Percentiles rank a stretch among this genome's conserved stretches.
Evolutionary conservation across 768 basidiomycete genomes (phyloP).

Genomic region (Atractiella rhizophila): DNA sequence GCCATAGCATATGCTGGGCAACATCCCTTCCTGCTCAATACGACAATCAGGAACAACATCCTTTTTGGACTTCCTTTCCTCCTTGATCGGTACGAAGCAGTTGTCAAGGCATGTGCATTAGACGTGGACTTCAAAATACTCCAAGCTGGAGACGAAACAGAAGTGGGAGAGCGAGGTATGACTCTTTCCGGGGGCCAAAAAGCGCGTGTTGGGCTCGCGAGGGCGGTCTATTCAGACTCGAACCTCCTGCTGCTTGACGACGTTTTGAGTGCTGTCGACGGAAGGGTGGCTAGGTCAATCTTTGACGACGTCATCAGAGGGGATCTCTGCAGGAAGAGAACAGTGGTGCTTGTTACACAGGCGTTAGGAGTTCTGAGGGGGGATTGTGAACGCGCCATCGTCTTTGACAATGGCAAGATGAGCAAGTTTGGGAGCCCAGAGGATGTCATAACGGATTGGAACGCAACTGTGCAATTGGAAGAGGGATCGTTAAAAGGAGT

Average conservation of each 20-base stretch:
- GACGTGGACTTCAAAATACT: conserved; percentile 43
- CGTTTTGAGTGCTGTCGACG: conserved; percentile 20
- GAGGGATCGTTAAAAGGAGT: no score
- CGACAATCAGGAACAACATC: conserved; percentile 57
- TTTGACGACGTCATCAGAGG: conserved; percentile 55
- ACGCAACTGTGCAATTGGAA: no score
- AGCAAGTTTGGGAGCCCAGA: not conserved
- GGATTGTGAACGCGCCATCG: no score
- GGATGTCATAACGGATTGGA: no score
- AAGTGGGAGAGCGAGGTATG: conserved; percentile 15
- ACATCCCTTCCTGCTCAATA: conserved; percentile 45
- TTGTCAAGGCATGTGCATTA: conserved; percentile 51
- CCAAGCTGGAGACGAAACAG: conserved; percentile 48
- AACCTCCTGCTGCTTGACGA: conserved; percentile 20
- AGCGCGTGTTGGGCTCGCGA: conserved; percentile 37
- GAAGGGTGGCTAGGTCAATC: conserved; percentile 31
- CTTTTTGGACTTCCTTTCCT: conserved; percentile 43
- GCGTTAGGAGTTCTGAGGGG: not conserved
- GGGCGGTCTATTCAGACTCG: conserved; percentile 72
- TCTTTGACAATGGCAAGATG: no score
- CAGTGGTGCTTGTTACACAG: conserved; percentile 71
- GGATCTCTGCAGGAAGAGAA: conserved; percentile 44
- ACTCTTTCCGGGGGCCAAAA: conserved; percentile 9
- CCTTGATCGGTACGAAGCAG: conserved; percentile 36
- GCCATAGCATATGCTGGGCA: conserved; percentile 46